Evolutionary conservation across 2,329 filamentous ascomycete species (phyloP).

Genomic region (Cladophialophora yegresii): DNA sequence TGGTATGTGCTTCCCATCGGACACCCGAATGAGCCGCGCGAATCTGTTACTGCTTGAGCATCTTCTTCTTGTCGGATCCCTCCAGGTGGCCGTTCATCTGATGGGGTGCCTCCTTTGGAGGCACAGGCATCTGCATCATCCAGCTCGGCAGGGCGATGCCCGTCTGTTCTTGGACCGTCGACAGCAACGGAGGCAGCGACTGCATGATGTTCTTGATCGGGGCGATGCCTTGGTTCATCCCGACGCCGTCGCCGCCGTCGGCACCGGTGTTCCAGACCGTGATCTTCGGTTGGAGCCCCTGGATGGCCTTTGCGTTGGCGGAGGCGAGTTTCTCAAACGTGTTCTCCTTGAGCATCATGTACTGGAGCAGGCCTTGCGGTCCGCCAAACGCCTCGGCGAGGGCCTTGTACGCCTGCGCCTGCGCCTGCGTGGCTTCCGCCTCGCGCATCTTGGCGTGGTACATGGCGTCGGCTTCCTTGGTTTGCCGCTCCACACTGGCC

Average conservation of each 20-base stretch:
- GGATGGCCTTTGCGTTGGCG: slow-evolving; percentile 74
- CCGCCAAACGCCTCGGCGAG: slow-evolving; percentile 74
- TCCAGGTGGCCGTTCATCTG: slow-evolving; percentile 11
- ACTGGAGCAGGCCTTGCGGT: slow-evolving; percentile 74
- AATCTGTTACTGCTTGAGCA: slow-evolving; percentile 1
- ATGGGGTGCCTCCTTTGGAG: slow-evolving; percentile 8
- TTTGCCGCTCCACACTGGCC: slow-evolving; percentile 38
- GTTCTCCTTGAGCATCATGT: slow-evolving; percentile 83
- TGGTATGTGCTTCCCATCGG: not conserved
- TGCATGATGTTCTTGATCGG: slow-evolving; percentile 82
- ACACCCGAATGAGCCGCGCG: not conserved
- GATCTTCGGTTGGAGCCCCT: slow-evolving; percentile 83
- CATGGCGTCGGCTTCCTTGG: slow-evolving; percentile 61
- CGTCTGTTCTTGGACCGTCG: slow-evolving; percentile 85
- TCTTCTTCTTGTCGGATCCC: not conserved
- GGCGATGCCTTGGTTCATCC: slow-evolving; percentile 54
- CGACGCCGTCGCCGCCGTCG: slow-evolving; percentile 43
- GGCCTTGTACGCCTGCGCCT: slow-evolving; percentile 77
- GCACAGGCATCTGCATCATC: slow-evolving; percentile 60
- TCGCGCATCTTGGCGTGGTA: slow-evolving; percentile 67
- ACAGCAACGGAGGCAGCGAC: slow-evolving; percentile 77
- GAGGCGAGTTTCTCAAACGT: slow-evolving; percentile 75
- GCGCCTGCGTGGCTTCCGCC: slow-evolving; percentile 73
- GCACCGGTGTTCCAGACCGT: slow-evolving; percentile 81
- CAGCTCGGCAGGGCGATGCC: slow-evolving; percentile 78